phyloP scores from a whole-genome alignment of 2,329 filamentous ascomycete species.

The Byssothecium circinans region DNA sequence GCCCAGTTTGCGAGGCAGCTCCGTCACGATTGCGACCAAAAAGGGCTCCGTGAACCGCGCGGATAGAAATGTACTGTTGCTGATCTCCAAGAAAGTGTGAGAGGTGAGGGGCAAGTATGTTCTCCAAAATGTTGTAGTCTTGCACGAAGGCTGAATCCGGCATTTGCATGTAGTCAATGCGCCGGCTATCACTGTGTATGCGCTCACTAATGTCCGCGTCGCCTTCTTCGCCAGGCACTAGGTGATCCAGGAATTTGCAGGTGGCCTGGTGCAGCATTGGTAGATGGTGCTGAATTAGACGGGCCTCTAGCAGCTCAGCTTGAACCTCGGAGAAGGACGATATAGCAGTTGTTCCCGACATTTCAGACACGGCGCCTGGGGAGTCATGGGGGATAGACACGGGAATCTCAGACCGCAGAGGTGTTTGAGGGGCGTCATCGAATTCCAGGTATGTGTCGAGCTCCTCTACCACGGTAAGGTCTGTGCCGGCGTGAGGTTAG shows the following conservation, averaged over 20 bases:
- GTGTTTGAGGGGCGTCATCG: conserved; percentile 27
- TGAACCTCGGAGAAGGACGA: conserved; percentile 51
- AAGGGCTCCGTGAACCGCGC: conserved; percentile 44
- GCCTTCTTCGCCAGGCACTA: conserved; percentile 30
- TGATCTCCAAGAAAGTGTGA: conserved; percentile 42
- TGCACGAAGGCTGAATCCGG: conserved; percentile 45
- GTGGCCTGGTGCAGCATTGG: conserved; percentile 39
- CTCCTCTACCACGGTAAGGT: conserved; percentile 40
- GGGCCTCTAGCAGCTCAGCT: conserved; percentile 45
- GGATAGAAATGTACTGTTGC: conserved; percentile 46
- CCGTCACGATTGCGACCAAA: conserved; percentile 33
- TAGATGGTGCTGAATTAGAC: conserved; percentile 46
- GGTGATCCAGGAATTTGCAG: conserved; percentile 32
- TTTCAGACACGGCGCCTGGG: conserved; percentile 44
- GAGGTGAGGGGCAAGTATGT: conserved; percentile 38
- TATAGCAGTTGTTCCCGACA: conserved; percentile 52
- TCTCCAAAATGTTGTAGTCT: conserved; percentile 40
- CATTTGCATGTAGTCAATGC: conserved; percentile 33
- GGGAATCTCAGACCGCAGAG: conserved; percentile 17
- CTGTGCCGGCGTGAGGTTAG: conserved; percentile 14
- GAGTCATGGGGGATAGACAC: conserved; percentile 25
- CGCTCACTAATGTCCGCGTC: conserved; percentile 20
- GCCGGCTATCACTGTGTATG: conserved; percentile 19
- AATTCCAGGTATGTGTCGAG: conserved; percentile 26
- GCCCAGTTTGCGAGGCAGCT: conserved; percentile 23